These are phyloP conservation scores for Lepidopterella palustris DNA, from an alignment of 495 filamentous ascomycete species.

Conservation along the genomic window DNA sequence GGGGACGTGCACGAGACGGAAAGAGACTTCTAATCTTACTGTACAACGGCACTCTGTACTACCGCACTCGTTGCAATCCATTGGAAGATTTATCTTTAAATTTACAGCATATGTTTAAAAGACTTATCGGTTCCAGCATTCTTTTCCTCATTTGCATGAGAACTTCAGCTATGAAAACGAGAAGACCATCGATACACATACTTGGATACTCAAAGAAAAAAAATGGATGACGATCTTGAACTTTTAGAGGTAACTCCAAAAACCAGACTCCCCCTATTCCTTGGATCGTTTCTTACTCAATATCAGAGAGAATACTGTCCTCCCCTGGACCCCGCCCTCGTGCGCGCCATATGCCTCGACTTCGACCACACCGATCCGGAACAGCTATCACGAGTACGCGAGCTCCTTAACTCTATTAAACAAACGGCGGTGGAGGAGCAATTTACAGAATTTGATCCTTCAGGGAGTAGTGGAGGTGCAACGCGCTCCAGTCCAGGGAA, in stretches of 20 bases:
- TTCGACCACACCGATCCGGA: slow-evolving; percentile 49
- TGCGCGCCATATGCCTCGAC: slow-evolving; percentile 60
- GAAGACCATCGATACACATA: neutral
- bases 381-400: slow-evolving; percentile 48
- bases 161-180: neutral
- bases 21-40: too few relatives aligned
- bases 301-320: slow-evolving; percentile 50
- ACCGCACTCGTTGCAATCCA: too few relatives aligned
- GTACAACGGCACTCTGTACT: too few relatives aligned
- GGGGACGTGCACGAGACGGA: too few relatives aligned
- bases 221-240: slow-evolving; percentile 21
- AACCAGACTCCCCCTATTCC: neutral
- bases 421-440: slow-evolving; percentile 57
- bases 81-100: too few relatives aligned
- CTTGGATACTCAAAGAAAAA: neutral
- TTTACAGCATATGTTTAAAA: neutral
- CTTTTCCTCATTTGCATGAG: neutral
- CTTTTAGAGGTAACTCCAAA: slow-evolving; percentile 14
- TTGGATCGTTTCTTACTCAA: neutral
- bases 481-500: slow-evolving; percentile 25
- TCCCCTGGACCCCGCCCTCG: slow-evolving; percentile 55
- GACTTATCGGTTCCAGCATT: neutral
- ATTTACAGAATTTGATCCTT: slow-evolving; percentile 68
- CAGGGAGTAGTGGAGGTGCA: slow-evolving; percentile 51
- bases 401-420: slow-evolving; percentile 53